Conservation (phyloP, 2,329 filamentous ascomycete genomes). For the Epichloe gansuensis region DNA sequence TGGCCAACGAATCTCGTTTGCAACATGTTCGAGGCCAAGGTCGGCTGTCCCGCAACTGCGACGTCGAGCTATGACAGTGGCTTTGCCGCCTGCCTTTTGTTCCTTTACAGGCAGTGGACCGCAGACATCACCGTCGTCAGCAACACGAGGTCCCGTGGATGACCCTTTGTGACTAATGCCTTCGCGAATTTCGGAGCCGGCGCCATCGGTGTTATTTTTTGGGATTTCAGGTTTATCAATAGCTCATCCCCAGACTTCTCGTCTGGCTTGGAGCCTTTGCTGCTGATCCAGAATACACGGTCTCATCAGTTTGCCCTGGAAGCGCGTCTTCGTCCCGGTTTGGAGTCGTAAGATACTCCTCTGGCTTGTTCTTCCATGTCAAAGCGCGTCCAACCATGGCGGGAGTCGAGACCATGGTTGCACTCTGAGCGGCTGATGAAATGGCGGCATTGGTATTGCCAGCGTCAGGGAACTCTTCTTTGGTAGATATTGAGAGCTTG, state of each 20-base stretch:
- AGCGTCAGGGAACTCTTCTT: constrained; percentile 38
- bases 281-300: constrained; percentile 16
- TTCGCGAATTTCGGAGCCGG: constrained; percentile 30
- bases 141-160: constrained; percentile 47
- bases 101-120: constrained; percentile 38
- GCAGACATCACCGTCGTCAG: constrained; percentile 47
- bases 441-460: constrained; percentile 5
- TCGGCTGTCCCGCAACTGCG: constrained; percentile 38
- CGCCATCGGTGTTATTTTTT: constrained; percentile 14
- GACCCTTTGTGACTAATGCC: constrained; percentile 31
- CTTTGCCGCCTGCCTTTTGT: constrained; percentile 28
- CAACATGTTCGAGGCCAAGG: constrained; percentile 16
- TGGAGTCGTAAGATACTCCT: constrained; percentile 39
- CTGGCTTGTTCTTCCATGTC: constrained; percentile 52
- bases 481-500: constrained; percentile 35
- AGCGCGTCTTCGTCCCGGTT: constrained; percentile 24
- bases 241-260: constrained; percentile 14
- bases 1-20: constrained; percentile 53
- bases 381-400: constrained; percentile 38
- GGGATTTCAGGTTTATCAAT: constrained; percentile 12
- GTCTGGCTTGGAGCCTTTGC: constrained; percentile 13
- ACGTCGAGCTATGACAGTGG: constrained; percentile 47
- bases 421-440: constrained; percentile 8
- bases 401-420: constrained; percentile 24
- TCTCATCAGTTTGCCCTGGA: constrained; percentile 13